Evolutionary conservation across 2,329 filamentous ascomycete genomes (phyloP).

Genomic region (Hypoxylon sp.): DNA sequence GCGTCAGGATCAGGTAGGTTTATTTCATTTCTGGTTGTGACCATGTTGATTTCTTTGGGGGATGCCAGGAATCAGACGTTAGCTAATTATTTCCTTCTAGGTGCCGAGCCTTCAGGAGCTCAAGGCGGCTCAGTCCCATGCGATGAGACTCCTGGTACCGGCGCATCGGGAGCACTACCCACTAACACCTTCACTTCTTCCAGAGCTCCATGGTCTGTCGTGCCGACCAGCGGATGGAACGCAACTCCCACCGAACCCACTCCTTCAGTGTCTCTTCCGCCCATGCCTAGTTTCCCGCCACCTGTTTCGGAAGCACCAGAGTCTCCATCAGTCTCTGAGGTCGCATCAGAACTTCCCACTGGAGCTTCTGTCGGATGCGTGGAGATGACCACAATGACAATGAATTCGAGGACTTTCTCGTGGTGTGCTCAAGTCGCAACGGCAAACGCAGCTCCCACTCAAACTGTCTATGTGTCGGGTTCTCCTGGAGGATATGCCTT

Average conservation of each 20-base stretch:
- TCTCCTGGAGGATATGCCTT: slow-evolving; percentile 48
- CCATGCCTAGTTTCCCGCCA: slow-evolving; percentile 45
- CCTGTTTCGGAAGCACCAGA: slow-evolving; percentile 44
- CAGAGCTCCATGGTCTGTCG: slow-evolving; percentile 46
- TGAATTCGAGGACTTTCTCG: slow-evolving; percentile 51
- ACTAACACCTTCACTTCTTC: slow-evolving; percentile 40
- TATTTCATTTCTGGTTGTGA: not conserved
- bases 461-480: slow-evolving; percentile 6
- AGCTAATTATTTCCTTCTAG: slow-evolving; percentile 30
- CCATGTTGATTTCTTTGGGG: not conserved
- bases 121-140: slow-evolving; percentile 39
- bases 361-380: slow-evolving; percentile 44
- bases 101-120: slow-evolving; percentile 6
- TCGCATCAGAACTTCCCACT: slow-evolving; percentile 29
- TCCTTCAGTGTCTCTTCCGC: slow-evolving; percentile 34
- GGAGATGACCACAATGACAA: slow-evolving; percentile 51
- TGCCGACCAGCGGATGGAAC: slow-evolving; percentile 54
- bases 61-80: not conserved
- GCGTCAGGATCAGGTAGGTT: slow-evolving; percentile 37
- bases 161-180: slow-evolving; percentile 36
- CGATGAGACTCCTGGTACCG: slow-evolving; percentile 40
- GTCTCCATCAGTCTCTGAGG: slow-evolving; percentile 25
- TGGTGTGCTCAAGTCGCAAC: slow-evolving; percentile 52
- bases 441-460: slow-evolving; percentile 5
- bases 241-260: slow-evolving; percentile 46